These are phyloP conservation scores for Aristolochia fimbriata DNA, from an alignment of 164 flowering plant species.

Conservation along the genomic window DNA sequence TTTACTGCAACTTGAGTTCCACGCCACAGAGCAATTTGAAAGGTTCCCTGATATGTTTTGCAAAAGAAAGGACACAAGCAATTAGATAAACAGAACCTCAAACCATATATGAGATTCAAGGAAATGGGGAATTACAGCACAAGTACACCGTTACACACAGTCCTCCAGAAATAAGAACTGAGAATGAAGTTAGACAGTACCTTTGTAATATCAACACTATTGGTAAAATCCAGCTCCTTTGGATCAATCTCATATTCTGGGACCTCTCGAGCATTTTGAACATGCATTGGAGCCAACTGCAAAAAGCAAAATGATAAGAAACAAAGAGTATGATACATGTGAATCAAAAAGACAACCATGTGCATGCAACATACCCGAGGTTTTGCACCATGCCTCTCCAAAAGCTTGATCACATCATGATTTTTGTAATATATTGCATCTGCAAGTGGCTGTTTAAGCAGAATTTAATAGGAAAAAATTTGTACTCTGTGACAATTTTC, in stretches of 20 bases:
- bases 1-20: constrained; percentile 97
- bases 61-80: neutral
- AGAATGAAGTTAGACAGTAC: constrained; percentile 20
- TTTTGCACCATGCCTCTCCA: constrained; percentile 91
- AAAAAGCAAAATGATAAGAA: constrained; percentile 3
- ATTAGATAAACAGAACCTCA: neutral
- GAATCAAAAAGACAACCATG: neutral
- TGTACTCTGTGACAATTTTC: neutral
- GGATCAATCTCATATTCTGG: constrained; percentile 93
- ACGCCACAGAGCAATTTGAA: constrained; percentile 66
- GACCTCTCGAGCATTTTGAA: constrained; percentile 61
- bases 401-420: constrained; percentile 61
- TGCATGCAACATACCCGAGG: constrained; percentile 42
- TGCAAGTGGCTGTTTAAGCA: constrained; percentile 72
- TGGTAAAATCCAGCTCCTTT: constrained; percentile 66
- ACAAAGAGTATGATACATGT: neutral
- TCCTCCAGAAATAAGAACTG: neutral
- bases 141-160: neutral
- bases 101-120: neutral
- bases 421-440: constrained; percentile 89
- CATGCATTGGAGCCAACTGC: constrained; percentile 90
- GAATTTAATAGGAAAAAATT: neutral
- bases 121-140: too few relatives aligned
- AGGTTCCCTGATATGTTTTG: constrained; percentile 63
- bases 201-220: constrained; percentile 70